phyloP scores from a whole-genome alignment of 441 rosid species.

The Jatropha podagrica region DNA sequence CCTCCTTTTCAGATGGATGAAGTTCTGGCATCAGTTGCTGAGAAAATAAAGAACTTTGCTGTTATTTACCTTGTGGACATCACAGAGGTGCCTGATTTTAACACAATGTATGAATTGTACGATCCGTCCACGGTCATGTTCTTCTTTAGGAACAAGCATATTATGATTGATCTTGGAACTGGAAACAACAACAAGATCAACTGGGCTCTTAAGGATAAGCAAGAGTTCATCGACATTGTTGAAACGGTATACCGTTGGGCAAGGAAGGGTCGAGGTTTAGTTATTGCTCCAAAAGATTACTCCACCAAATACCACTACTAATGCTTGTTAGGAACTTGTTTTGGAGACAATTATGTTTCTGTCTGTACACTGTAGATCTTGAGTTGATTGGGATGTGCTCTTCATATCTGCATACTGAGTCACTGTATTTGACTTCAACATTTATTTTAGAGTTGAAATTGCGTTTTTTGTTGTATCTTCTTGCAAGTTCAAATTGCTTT shows the following conservation, averaged over 20 bases:
- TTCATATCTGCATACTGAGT: too few relatives aligned
- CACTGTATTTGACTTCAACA: too few relatives aligned
- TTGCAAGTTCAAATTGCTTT: too few relatives aligned
- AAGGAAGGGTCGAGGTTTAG: constrained; percentile 91
- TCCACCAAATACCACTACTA: constrained; percentile 93
- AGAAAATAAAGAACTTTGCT: constrained; percentile 89
- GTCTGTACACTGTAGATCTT: too few relatives aligned
- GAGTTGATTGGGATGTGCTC: too few relatives aligned
- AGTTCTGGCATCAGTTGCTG: constrained; percentile 82
- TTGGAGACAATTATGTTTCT: too few relatives aligned
- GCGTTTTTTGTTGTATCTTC: too few relatives aligned
- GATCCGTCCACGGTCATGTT: constrained; percentile 88
- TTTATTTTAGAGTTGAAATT: too few relatives aligned
- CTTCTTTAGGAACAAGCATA: constrained; percentile 92
- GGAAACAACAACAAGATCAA: constrained; percentile 97
- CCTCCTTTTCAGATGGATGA: constrained; percentile 74
- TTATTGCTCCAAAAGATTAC: constrained; percentile 94
- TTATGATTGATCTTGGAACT: constrained; percentile 90
- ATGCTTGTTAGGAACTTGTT: too few relatives aligned
- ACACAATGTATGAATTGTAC: constrained; percentile 88
- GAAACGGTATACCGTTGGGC: constrained; percentile 90
- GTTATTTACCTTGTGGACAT: constrained; percentile 90
- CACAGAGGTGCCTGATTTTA: constrained; percentile 78
- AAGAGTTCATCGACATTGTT: constrained; percentile 80
- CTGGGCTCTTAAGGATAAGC: constrained; percentile 96